Conservation (phyloP, 805 yeast species). For the Candida krabiensis region DNA sequence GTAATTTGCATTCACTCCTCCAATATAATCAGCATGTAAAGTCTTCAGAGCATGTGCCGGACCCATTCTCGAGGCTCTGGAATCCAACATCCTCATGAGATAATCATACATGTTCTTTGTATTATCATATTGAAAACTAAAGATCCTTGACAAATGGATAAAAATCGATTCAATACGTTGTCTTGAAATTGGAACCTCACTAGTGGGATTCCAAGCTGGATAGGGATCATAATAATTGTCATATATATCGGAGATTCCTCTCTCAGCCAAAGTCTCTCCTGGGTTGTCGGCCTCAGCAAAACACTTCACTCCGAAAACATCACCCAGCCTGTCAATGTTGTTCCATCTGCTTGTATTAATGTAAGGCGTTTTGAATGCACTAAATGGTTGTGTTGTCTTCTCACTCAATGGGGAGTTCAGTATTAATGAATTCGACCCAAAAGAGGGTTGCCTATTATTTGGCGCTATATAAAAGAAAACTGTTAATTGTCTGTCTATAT, state of each 20-base stretch:
- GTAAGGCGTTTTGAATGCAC: slow-evolving; percentile 47
- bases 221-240: slow-evolving; percentile 49
- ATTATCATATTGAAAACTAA: slow-evolving; percentile 71
- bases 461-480: slow-evolving; percentile 19
- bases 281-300: slow-evolving; percentile 35
- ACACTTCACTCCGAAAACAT: slow-evolving; percentile 30
- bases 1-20: slow-evolving; percentile 68
- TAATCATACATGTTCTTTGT: slow-evolving; percentile 68
- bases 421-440: slow-evolving; percentile 17
- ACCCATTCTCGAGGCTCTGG: slow-evolving; percentile 66
- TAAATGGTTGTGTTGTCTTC: slow-evolving; percentile 31
- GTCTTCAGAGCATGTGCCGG: slow-evolving; percentile 55
- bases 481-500: not conserved
- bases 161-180: slow-evolving; percentile 59
- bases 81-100: slow-evolving; percentile 59
- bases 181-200: slow-evolving; percentile 47
- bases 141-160: slow-evolving; percentile 48
- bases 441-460: slow-evolving; percentile 10
- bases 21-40: slow-evolving; percentile 73
- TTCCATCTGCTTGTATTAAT: slow-evolving; percentile 45
- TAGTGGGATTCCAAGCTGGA: slow-evolving; percentile 49
- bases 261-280: slow-evolving; percentile 27
- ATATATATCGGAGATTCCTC: slow-evolving; percentile 41
- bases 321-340: slow-evolving; percentile 37
- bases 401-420: slow-evolving; percentile 30